Evolutionary conservation across 2,329 filamentous ascomycete genomes (phyloP), one percentile per base, ranked within the genome.

Genomic region (Didymella arachidicola): DNA sequence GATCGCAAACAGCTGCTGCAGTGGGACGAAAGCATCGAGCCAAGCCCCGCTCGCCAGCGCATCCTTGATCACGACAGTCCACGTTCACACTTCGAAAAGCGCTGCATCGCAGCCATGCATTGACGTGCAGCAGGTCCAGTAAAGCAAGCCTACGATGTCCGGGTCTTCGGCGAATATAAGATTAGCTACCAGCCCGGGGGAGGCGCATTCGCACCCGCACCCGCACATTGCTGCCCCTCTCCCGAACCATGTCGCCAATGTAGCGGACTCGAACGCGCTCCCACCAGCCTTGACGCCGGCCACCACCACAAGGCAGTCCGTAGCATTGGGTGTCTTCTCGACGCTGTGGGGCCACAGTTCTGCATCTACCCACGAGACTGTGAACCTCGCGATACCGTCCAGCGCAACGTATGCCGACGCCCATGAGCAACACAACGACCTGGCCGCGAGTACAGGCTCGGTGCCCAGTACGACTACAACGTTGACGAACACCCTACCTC

Each of bases 121-220:
- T 72, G 70, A 73, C 68, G 66, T 74, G 72, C 70, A 72, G 71
- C 70, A 74, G 71, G 67, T 69, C 69, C 68, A 72, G 66, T 64
- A 70, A 69, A 69, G 58, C 64, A 69, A 60, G 62, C 44, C 53
- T 67, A 76, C 72, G 69, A 75, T 75, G 71, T 60, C 64, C 66
- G 66, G 70, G 62, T 61, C 65, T 64, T 62, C 62, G 51, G 60
- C 65, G 61, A 60, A 65, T 62, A 67, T 66, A 64, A 64, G 63
- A 59, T 59, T 66, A 52, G 63, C 68, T 61, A 62, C 60, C 66
- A 65, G 67, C 63, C 61, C 58, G 51, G 49, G 61, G 57, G 67
- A 70, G 64, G 67, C 66, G 66, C 62, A 62, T 53, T 48, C 45
- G 38, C 64, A 56, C 48, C 49, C 64, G 46, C 66, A 53, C 57